Evolutionary conservation across 176 grass and related monocot genomes (phyloP).

Genomic region (Paspalum notatum): DNA sequence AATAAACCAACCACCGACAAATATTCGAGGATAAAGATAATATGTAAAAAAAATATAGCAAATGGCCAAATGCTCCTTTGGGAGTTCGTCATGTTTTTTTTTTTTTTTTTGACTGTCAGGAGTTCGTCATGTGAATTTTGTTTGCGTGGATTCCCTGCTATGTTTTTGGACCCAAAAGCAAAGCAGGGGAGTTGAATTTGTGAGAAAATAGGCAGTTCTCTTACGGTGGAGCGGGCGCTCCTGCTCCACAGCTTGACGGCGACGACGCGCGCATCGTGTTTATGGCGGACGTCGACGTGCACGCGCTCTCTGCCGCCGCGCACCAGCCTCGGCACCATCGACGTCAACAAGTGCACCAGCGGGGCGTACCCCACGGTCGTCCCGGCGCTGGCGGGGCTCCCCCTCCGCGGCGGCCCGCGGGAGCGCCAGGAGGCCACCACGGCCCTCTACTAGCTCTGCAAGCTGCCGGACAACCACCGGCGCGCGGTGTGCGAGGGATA

Average conservation of each 20-base stretch:
- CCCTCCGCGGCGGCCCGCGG: slow-evolving; percentile 52
- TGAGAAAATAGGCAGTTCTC: no score
- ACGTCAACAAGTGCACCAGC: slow-evolving; percentile 94
- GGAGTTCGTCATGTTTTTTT: no score
- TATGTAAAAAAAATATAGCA: no score
- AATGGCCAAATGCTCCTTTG: no score
- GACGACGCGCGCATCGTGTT: slow-evolving; percentile 82
- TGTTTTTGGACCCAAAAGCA: no score
- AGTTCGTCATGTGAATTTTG: no score
- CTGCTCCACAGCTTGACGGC: slow-evolving; percentile 76
- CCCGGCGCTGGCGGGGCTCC: slow-evolving; percentile 56
- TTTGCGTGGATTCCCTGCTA: no score
- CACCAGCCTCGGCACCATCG: slow-evolving; percentile 88
- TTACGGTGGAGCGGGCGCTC: slow-evolving; percentile 52
- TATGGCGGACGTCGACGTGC: slow-evolving; percentile 79
- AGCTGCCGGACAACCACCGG: slow-evolving; percentile 77
- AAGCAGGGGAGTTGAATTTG: no score
- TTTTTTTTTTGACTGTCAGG: no score
- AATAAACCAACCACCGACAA: no score
- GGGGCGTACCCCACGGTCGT: slow-evolving; percentile 69
- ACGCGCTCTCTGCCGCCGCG: slow-evolving; percentile 61
- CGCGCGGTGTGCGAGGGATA: slow-evolving; percentile 64
- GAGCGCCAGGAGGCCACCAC: slow-evolving; percentile 82
- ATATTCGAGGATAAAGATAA: no score
- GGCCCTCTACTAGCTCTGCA: slow-evolving; percentile 90